Conservation (phyloP, 148 eudicot species). For the Cornus suecica region DNA sequence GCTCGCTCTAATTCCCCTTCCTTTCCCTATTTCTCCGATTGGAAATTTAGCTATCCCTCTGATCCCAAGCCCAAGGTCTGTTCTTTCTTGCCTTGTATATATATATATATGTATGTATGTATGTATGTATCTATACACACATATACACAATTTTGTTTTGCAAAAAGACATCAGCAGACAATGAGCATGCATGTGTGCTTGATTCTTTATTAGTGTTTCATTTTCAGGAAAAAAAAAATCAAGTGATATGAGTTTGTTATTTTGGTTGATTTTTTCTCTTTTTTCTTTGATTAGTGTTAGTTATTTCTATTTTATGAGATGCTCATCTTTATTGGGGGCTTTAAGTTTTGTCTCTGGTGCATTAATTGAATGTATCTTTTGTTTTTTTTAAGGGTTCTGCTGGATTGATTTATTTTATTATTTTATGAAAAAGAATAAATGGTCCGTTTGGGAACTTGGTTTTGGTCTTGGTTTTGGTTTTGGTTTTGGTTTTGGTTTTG, state of each 20-base stretch:
- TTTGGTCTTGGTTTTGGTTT: no score
- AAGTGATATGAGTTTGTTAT: not conserved
- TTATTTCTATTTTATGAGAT: not conserved
- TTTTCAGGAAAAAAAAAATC: not conserved
- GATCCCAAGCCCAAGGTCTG: slow-evolving; percentile 52
- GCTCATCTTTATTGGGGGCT: not conserved
- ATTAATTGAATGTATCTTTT: not conserved
- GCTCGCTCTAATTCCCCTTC: slow-evolving; percentile 36
- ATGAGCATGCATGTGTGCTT: not conserved
- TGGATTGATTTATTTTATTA: no score
- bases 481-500: no score
- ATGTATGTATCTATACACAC: not conserved
- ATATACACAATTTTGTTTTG: no score
- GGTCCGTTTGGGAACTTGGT: no score
- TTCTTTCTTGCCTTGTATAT: not conserved
- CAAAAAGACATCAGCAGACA: slow-evolving; percentile 1
- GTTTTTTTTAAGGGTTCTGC: no score
- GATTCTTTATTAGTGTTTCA: not conserved
- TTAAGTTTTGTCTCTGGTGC: not conserved
- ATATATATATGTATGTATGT: not conserved
- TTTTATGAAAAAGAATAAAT: no score
- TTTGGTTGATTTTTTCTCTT: not conserved
- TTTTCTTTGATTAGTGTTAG: slow-evolving; percentile 2
- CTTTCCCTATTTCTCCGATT: slow-evolving; percentile 60
- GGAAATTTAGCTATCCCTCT: slow-evolving; percentile 40